A percentile compares a stretch with the other conserved stretches of the same genome.
phyloP scores from a whole-genome alignment of 1,139 yeast species.

The Candida pseudocylindracea region DNA sequence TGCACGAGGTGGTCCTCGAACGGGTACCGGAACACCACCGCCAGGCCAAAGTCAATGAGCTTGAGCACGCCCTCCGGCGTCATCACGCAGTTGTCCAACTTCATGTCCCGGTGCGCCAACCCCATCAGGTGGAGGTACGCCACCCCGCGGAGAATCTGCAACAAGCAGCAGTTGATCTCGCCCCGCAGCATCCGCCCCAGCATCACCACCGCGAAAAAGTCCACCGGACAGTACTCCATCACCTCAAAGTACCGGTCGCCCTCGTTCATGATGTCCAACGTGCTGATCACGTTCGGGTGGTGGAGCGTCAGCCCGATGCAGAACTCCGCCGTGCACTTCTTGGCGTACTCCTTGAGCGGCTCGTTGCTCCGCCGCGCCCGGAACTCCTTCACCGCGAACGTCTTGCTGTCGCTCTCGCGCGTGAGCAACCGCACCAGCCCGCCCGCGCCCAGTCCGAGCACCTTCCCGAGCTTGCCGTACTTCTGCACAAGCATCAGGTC shows the following conservation, averaged over 20 bases:
- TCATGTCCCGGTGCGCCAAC: conserved; percentile 85
- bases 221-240: conserved; percentile 95
- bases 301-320: conserved; percentile 92
- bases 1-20: conserved; percentile 47
- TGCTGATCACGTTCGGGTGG: conserved; percentile 85
- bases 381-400: conserved; percentile 94
- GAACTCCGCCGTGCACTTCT: conserved; percentile 92
- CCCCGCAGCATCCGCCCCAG: conserved; percentile 73
- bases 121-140: conserved; percentile 73
- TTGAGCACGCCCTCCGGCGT: conserved; percentile 72
- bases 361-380: conserved; percentile 73
- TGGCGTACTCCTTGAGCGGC: conserved; percentile 70
- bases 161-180: conserved; percentile 78
- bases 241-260: conserved; percentile 76
- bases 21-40: conserved; percentile 85
- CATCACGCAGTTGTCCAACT: conserved; percentile 86
- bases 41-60: conserved; percentile 90
- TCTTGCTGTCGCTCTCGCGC: conserved; percentile 58
- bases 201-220: conserved; percentile 95
- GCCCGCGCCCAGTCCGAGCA: conserved; percentile 94
- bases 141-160: conserved; percentile 72
- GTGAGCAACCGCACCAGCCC: conserved; percentile 81
- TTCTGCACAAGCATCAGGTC: conserved; percentile 56
- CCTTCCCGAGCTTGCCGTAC: conserved; percentile 77
- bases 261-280: conserved; percentile 80